A percentile compares a stretch with the other conserved stretches of the same genome.
Evolutionary conservation across 1,284 basidiomycete genomes (phyloP).

Genomic region (Cutaneotrichosporon cutaneum): DNA sequence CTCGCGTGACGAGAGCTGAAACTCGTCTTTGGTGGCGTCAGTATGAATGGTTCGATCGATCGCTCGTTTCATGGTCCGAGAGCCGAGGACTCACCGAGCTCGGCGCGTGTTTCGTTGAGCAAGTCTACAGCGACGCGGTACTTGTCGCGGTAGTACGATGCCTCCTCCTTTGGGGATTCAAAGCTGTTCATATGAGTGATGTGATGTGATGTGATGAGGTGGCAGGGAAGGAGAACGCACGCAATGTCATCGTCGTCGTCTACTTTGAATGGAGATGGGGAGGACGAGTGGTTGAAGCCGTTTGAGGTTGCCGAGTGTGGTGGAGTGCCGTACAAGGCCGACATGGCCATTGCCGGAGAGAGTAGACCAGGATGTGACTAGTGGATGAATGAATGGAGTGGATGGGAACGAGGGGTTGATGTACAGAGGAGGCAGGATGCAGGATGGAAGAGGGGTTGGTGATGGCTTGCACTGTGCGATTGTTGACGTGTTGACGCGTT

Average conservation of each 20-base stretch:
- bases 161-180: constrained; percentile 48
- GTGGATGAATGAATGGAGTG: background rate
- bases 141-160: constrained; percentile 72
- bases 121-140: constrained; percentile 82
- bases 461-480: too few relatives aligned
- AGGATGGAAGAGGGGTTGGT: too few relatives aligned
- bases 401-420: background rate
- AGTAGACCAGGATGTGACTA: too few relatives aligned
- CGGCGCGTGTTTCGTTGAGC: constrained; percentile 76
- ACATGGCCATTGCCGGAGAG: constrained; percentile 4
- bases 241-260: constrained; percentile 39
- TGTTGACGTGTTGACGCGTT: constrained; percentile 4
- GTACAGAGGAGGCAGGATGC: too few relatives aligned
- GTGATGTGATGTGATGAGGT: background rate
- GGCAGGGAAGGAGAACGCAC: constrained; percentile 12
- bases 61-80: background rate
- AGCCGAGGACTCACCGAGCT: constrained; percentile 58
- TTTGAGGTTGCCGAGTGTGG: constrained; percentile 5
- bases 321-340: constrained; percentile 5
- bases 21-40: constrained; percentile 62
- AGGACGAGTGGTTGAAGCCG: constrained; percentile 4
- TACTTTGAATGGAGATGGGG: background rate
- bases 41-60: background rate
- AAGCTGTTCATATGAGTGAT: constrained; percentile 34
- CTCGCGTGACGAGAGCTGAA: constrained; percentile 85